These are phyloP conservation scores for Metschnikowia kofuensis DNA, from an alignment of 805 yeast genomes.

Conservation along the genomic window DNA sequence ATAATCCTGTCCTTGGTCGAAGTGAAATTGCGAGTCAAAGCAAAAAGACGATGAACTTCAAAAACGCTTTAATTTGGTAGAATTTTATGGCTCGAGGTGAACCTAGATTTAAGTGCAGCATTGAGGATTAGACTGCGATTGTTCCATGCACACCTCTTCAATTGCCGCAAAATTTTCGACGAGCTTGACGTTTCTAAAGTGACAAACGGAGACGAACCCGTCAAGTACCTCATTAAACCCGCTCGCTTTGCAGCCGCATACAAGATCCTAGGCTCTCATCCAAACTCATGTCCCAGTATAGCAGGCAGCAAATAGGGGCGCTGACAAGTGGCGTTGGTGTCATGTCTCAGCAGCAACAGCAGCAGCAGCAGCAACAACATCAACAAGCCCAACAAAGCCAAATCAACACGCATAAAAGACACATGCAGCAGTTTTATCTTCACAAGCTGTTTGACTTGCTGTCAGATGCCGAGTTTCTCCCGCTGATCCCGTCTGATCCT, in stretches of 20 bases:
- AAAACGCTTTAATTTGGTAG: too few species aligned
- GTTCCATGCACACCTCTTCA: slow-evolving; percentile 16
- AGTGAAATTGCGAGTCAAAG: too few species aligned
- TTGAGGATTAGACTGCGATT: background rate
- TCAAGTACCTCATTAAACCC: background rate
- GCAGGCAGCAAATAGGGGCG: slow-evolving; percentile 3
- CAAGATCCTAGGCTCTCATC: background rate
- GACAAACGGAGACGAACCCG: background rate
- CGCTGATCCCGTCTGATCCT: slow-evolving; percentile 24
- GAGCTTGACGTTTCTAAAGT: background rate
- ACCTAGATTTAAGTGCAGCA: too few species aligned
- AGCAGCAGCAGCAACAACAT: slow-evolving; percentile 7
- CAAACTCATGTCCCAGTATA: slow-evolving; percentile 10
- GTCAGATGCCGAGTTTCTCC: slow-evolving; percentile 64
- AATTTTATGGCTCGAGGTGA: too few species aligned
- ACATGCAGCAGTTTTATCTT: slow-evolving; percentile 42
- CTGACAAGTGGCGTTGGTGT: background rate
- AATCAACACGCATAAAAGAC: slow-evolving; percentile 35
- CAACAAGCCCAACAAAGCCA: slow-evolving; percentile 19
- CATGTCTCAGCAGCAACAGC: slow-evolving; percentile 11
- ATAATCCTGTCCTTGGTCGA: too few species aligned
- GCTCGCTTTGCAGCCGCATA: background rate
- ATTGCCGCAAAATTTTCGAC: slow-evolving; percentile 23
- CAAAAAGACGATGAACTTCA: too few species aligned
- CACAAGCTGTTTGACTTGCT: slow-evolving; percentile 69